Evolutionary conservation across 2,329 filamentous ascomycete genomes (phyloP).

Genomic region (Penicillium sp.): DNA sequence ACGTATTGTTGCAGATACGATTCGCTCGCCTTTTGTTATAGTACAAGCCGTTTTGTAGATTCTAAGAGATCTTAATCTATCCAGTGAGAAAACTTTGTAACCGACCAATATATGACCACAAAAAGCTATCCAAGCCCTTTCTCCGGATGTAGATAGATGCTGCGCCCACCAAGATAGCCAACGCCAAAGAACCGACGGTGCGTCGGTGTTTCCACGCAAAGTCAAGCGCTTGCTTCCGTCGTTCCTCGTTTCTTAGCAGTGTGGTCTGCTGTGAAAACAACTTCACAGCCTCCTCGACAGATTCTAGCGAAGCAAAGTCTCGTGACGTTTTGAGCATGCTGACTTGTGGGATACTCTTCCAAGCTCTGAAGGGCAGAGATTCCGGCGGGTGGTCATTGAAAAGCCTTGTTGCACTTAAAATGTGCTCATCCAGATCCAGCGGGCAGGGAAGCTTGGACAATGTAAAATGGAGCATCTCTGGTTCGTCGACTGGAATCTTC

Average conservation of each 20-base stretch:
- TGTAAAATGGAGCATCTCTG: slow-evolving; percentile 85
- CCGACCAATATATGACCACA: slow-evolving; percentile 31
- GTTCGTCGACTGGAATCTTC: slow-evolving; percentile 72
- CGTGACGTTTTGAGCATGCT: slow-evolving; percentile 83
- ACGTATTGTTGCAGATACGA: too few relatives aligned
- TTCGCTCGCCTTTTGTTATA: too few relatives aligned
- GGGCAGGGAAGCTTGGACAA: slow-evolving; percentile 79
- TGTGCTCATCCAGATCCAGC: slow-evolving; percentile 72
- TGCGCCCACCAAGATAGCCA: slow-evolving; percentile 61
- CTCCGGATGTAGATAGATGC: slow-evolving; percentile 62
- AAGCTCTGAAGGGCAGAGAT: slow-evolving; percentile 56
- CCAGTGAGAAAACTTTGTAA: slow-evolving; percentile 16
- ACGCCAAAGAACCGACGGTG: slow-evolving; percentile 55
- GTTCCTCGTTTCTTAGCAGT: slow-evolving; percentile 64
- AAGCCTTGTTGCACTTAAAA: slow-evolving; percentile 59
- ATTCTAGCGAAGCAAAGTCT: slow-evolving; percentile 50
- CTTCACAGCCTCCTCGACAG: slow-evolving; percentile 58
- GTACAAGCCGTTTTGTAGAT: too few relatives aligned
- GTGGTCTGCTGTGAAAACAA: slow-evolving; percentile 66
- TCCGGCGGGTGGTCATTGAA: slow-evolving; percentile 66
- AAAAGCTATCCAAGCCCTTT: slow-evolving; percentile 33
- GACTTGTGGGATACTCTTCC: slow-evolving; percentile 63
- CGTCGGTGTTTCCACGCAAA: slow-evolving; percentile 60
- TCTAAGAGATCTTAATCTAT: background rate
- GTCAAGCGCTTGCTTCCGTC: slow-evolving; percentile 46